These are phyloP conservation scores for Globisporangium orthogonon DNA, from an alignment of 352 stramenopile genomes.

Conservation along the genomic window DNA sequence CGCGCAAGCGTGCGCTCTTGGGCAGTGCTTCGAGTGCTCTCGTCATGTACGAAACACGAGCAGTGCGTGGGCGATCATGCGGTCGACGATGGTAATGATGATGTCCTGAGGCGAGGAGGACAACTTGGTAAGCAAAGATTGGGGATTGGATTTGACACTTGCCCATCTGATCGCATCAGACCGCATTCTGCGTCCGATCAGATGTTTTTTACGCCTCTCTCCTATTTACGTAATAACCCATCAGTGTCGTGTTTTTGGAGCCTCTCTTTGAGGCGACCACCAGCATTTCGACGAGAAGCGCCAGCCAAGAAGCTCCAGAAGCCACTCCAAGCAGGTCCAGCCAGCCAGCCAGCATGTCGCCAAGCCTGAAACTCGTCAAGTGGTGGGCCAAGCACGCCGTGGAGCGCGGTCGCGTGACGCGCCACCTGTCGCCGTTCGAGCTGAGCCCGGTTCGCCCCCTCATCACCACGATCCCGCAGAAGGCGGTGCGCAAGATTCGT, in stretches of 20 bases:
- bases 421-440: slow-evolving; percentile 70
- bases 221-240: too few species aligned
- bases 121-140: too few species aligned
- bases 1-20: too few species aligned
- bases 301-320: slow-evolving; percentile 5
- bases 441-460: slow-evolving; percentile 57
- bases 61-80: too few species aligned
- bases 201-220: background rate
- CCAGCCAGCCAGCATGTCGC: slow-evolving; percentile 21
- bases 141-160: too few species aligned
- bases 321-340: background rate
- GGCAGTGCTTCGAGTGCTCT: too few species aligned
- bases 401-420: slow-evolving; percentile 55
- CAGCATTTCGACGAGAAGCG: slow-evolving; percentile 16
- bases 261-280: slow-evolving; percentile 8
- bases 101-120: too few species aligned
- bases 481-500: slow-evolving; percentile 76
- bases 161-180: background rate
- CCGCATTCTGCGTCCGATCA: background rate
- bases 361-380: slow-evolving; percentile 41
- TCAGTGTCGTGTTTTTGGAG: background rate
- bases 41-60: too few species aligned
- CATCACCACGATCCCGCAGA: slow-evolving; percentile 64
- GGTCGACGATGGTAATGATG: too few species aligned
- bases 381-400: slow-evolving; percentile 71